A percentile compares a stretch with the other conserved stretches of the same genome.
Evolutionary conservation across 768 basidiomycete species (phyloP).

Genomic region (Podaxis sp.): DNA sequence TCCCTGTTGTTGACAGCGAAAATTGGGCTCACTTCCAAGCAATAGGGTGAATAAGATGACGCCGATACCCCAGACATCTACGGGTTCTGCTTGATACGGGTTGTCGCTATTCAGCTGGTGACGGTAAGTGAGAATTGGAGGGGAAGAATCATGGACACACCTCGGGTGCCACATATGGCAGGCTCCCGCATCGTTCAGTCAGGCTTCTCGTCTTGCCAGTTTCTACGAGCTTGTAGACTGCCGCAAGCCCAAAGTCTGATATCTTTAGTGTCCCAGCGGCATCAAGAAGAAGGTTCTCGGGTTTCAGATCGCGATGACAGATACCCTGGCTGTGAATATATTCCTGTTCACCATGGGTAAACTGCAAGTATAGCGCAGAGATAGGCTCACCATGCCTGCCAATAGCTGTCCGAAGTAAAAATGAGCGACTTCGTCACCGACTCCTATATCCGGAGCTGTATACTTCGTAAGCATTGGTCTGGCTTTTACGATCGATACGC

Average conservation of each 20-base stretch:
- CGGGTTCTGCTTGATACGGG: slow-evolving; percentile 86
- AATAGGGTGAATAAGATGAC: slow-evolving; percentile 92
- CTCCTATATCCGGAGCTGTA: slow-evolving; percentile 86
- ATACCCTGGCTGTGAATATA: slow-evolving; percentile 90
- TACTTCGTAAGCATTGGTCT: background rate
- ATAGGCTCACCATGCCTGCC: slow-evolving; percentile 67
- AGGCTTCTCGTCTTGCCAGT: slow-evolving; percentile 73
- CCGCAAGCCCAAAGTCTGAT: slow-evolving; percentile 92
- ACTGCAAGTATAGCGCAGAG: background rate
- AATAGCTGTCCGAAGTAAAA: slow-evolving; percentile 86
- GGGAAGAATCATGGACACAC: slow-evolving; percentile 37
- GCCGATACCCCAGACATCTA: slow-evolving; percentile 96
- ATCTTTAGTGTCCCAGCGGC: slow-evolving; percentile 85
- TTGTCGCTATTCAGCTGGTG: slow-evolving; percentile 59
- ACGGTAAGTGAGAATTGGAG: background rate
- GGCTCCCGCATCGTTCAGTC: slow-evolving; percentile 83
- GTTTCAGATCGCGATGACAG: slow-evolving; percentile 95
- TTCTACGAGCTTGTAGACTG: slow-evolving; percentile 84
- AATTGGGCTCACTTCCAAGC: slow-evolving; percentile 72
- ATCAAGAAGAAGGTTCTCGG: slow-evolving; percentile 91
- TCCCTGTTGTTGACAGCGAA: background rate
- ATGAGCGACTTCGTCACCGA: slow-evolving; percentile 85
- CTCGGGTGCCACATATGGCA: slow-evolving; percentile 95
- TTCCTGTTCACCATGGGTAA: slow-evolving; percentile 38
- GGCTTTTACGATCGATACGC: background rate